Evolutionary conservation across 805 yeast genomes (phyloP), one percentile per base, ranked within the genome.

Genomic region (Starmerella riodocensis): DNA sequence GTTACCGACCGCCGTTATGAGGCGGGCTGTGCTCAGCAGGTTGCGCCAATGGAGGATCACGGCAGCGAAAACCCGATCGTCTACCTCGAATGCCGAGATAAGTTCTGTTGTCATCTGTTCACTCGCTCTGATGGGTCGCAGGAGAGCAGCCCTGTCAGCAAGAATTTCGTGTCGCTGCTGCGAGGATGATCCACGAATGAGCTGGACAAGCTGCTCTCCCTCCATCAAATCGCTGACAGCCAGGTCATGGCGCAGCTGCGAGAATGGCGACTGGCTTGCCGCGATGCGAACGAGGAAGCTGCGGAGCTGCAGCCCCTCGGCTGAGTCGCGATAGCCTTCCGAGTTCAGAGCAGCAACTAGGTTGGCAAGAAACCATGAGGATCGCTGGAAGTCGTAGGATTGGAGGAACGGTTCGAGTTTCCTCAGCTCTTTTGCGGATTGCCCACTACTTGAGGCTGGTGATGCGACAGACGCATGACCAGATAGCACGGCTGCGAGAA

Each of bases 321-420:
- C 29, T 7, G 32, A 17, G 14, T 4, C 21, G 9, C 5, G 8
- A 9, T 14, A 29, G 1, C 17, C 11, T 9, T n/a, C 22, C 16
- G 6, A 14, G 9, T 21, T 9, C 8, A 42, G 12, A 4, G 28
- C 18, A n/a, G 9, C 20, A 4, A 25, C 16, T 2, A 40, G 16
- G 12, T 33, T 43, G 1, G 17, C 11, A 3, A 32, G 32, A 4
- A 38, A 29, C 14, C 20, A 29, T 4, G 41, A 28, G 1, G 45
- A 36, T 9, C 41, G 14, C 25, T 42, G 49, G 26, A 28, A 39
- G 1, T 11, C n/a, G 25, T 45, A 45, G 1, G 42, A 32, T 20
- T 36, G 32, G 16, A 45, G 18, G 12, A 45, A 21, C 6, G 27
- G 34, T 32, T 45, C 44, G 11, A 45, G 11, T 6, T 16, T 16